phyloP scores from a whole-genome alignment of 805 yeast genomes.

The Lachancea thermotolerans region DNA sequence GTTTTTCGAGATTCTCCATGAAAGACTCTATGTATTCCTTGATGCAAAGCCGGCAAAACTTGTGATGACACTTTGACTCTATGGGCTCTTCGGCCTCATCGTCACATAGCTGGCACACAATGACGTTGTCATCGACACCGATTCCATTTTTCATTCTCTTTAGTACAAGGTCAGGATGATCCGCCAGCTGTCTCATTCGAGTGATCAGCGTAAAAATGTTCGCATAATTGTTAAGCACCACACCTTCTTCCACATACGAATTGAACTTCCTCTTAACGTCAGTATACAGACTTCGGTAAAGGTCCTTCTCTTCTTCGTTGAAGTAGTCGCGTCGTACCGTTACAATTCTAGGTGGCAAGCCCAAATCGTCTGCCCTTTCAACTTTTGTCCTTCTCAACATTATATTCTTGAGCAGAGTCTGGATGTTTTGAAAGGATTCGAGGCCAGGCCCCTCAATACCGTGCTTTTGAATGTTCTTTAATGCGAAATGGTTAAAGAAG shows the following conservation, averaged over 20 bases:
- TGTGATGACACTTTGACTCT: slow-evolving; percentile 88
- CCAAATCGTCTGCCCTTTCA: slow-evolving; percentile 95
- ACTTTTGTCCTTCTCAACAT: slow-evolving; percentile 94
- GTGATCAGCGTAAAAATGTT: slow-evolving; percentile 94
- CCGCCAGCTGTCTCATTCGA: slow-evolving; percentile 96
- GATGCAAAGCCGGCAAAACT: slow-evolving; percentile 87
- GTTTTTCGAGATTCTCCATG: slow-evolving; percentile 47
- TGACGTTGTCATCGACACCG: slow-evolving; percentile 36
- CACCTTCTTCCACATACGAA: slow-evolving; percentile 93
- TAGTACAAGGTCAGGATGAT: slow-evolving; percentile 93
- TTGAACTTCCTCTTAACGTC: slow-evolving; percentile 84
- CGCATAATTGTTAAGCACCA: slow-evolving; percentile 92
- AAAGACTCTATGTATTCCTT: slow-evolving; percentile 83
- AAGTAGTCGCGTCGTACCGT: slow-evolving; percentile 81
- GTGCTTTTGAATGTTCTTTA: slow-evolving; percentile 84
- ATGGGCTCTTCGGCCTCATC: slow-evolving; percentile 98
- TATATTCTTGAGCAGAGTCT: slow-evolving; percentile 63
- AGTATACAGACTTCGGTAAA: slow-evolving; percentile 79
- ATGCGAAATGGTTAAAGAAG: slow-evolving; percentile 90
- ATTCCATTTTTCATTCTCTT: slow-evolving; percentile 46
- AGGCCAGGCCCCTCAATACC: slow-evolving; percentile 80
- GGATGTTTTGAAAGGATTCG: slow-evolving; percentile 69
- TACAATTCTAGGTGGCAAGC: slow-evolving; percentile 92
- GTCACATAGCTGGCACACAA: slow-evolving; percentile 89
- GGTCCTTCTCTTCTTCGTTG: slow-evolving; percentile 91